phyloP scores from a whole-genome alignment of 768 basidiomycete genomes.

The Leccinellum albellum region DNA sequence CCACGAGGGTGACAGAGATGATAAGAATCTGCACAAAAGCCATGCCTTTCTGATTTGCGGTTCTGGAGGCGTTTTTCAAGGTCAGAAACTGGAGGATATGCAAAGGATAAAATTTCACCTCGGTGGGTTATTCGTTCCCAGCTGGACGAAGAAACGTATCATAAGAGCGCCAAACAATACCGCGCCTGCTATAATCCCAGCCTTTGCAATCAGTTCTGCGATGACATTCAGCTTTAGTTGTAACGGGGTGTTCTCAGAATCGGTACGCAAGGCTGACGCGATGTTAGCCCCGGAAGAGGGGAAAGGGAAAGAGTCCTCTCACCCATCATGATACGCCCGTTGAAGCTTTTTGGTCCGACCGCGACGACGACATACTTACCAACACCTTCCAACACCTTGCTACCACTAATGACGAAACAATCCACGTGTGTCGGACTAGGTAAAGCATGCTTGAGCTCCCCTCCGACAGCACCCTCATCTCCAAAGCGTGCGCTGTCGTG shows the following conservation, averaged over 20 bases:
- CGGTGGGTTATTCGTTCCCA: conserved; percentile 55
- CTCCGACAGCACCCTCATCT: conserved; percentile 24
- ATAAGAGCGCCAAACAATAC: conserved; percentile 79
- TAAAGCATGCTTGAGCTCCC: conserved; percentile 10
- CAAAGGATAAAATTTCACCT: conserved; percentile 38
- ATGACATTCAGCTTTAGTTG: conserved; percentile 90
- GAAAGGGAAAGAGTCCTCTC: conserved; percentile 19
- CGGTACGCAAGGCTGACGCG: conserved; percentile 72
- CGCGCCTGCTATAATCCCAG: conserved; percentile 79
- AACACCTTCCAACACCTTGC: conserved; percentile 92
- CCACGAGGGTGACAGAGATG: conserved; percentile 88
- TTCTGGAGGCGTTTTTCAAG: conserved; percentile 38
- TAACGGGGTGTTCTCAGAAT: conserved; percentile 85
- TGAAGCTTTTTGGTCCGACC: conserved; percentile 90
- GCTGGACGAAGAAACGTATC: conserved; percentile 93
- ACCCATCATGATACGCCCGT: conserved; percentile 99
- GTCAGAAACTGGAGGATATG: conserved; percentile 3
- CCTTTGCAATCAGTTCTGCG: conserved; percentile 94
- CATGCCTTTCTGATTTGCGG: conserved; percentile 79
- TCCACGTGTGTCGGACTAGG: conserved; percentile 58
- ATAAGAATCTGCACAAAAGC: conserved; percentile 91
- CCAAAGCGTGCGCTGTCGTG: conserved; percentile 14
- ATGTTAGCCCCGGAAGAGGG: not conserved
- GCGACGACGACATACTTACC: conserved; percentile 91
- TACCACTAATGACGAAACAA: conserved; percentile 88